phyloP scores from a whole-genome alignment of 495 filamentous ascomycete species.

The Jackrogersella minutella region DNA sequence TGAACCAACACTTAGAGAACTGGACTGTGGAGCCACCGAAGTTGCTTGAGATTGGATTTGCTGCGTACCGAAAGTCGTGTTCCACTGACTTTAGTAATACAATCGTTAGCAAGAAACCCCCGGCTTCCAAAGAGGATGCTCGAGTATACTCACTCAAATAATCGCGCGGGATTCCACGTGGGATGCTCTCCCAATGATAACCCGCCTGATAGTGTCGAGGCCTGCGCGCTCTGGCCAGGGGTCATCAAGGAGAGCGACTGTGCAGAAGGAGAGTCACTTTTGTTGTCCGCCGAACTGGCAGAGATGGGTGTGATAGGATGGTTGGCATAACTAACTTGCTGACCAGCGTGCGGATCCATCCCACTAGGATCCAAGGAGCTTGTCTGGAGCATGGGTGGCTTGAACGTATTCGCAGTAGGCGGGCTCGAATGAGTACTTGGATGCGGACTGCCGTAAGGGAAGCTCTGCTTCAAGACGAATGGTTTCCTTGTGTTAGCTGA shows the following conservation, averaged over 20 bases:
- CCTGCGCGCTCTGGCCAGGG: conserved; percentile 59
- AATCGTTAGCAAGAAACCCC: conserved; percentile 40
- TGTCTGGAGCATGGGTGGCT: conserved; percentile 49
- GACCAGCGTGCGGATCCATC: conserved; percentile 54
- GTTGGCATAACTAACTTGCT: conserved; percentile 75
- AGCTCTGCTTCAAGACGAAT: conserved; percentile 87
- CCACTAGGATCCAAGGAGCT: conserved; percentile 55
- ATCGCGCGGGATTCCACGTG: conserved; percentile 88
- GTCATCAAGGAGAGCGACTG: conserved; percentile 82
- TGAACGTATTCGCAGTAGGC: conserved; percentile 57
- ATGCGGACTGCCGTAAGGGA: conserved; percentile 86
- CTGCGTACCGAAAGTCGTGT: conserved; percentile 83
- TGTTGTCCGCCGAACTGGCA: conserved; percentile 73
- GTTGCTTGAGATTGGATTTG: conserved; percentile 54
- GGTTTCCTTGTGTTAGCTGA: conserved; percentile 85
- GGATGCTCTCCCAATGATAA: conserved; percentile 71
- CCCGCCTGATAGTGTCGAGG: conserved; percentile 53
- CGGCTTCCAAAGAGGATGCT: neutral
- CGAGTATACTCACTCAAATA: conserved; percentile 82
- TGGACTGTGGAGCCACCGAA: conserved; percentile 49
- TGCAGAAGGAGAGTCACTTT: conserved; percentile 81
- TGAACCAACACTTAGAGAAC: conserved; percentile 52
- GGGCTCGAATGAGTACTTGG: conserved; percentile 68
- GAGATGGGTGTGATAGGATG: conserved; percentile 87
- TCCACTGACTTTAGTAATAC: conserved; percentile 76